Base-by-base conservation (phyloP, 345 rosid species). In the Eutrema heterophyllum region DNA sequence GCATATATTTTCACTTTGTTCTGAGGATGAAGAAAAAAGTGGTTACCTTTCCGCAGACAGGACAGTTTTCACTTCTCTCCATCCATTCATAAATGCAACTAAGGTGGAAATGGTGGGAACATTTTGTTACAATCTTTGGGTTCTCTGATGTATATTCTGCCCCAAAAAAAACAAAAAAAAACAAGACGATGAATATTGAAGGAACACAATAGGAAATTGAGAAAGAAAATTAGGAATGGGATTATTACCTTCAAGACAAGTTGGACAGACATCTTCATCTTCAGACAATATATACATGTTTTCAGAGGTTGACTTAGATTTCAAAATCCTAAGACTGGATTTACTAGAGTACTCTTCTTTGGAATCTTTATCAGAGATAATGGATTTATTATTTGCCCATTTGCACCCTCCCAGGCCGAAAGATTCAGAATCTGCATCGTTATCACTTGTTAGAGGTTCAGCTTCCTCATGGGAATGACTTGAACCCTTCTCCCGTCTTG, bases 1-100 rank as follows among this genome's bases (percentile, higher is more conserved):
- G 26, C 53, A 62, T 64, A 46, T 46, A 30, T 30, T 45, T 54
- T 55, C 60, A 64, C 15, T 64, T 64, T 1, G 70, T 18, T 57
- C 51, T 5, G 52, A 50, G 33, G 50, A 50, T 7, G 30, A 30
- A 36, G 32, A 10, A 40, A 13, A 13, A 64, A 73, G 51, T 49
- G 36, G 69, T 61, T 83, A 95, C 99, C 99, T 88, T 90, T 78
- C 99, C 97, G 73, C 99, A 95, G 71, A 95, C 96, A 21, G 99
- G 97, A 78, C 99, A 95, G 81, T 74, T 84, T 39, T 95, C 97
- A 83, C 97, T 95, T 88, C 97, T 91, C 84, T 95, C 99, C 97
- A 87, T 95, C 99, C 99, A 95, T 80, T 91, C 99, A 67, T 91
- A 95, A 79, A 95, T 95, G 86, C 99, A 95, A 81, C 97, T 84